phyloP scores from a whole-genome alignment of 2,329 filamentous ascomycete genomes.

The Domatiomyces catenatus region DNA sequence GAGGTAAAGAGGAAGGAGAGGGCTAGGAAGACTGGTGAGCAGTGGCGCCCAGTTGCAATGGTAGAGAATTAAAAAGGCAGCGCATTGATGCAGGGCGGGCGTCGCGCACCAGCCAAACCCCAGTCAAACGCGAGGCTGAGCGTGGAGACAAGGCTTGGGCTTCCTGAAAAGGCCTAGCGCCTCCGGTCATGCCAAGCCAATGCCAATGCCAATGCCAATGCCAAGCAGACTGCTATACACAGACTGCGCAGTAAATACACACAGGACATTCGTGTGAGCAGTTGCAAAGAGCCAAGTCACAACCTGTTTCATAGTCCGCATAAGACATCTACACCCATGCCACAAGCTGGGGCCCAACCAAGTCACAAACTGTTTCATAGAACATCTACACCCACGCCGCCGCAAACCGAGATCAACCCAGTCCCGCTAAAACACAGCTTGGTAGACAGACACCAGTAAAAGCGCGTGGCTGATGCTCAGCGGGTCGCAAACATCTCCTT shows the following conservation, averaged over 20 bases:
- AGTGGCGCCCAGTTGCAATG: neutral
- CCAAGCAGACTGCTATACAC: too few relatives aligned
- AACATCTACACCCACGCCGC: neutral
- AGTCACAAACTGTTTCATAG: too few relatives aligned
- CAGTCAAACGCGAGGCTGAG: neutral
- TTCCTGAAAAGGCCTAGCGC: neutral
- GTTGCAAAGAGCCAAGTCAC: neutral
- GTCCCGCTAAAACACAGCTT: constrained; percentile 19
- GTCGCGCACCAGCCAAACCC: too few relatives aligned
- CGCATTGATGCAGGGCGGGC: neutral
- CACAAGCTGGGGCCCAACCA: neutral
- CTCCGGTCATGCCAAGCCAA: too few relatives aligned
- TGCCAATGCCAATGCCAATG: too few relatives aligned
- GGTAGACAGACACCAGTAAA: constrained; percentile 25
- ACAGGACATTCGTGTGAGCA: too few relatives aligned
- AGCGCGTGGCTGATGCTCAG: constrained; percentile 22
- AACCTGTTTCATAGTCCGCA: neutral
- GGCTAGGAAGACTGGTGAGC: too few relatives aligned
- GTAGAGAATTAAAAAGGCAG: neutral
- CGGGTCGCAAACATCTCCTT: constrained; percentile 3
- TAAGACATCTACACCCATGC: neutral
- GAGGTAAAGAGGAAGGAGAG: too few relatives aligned
- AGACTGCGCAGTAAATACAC: too few relatives aligned
- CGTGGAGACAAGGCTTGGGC: neutral
- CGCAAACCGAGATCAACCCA: neutral